These are phyloP conservation scores for Pseudogymnoascus sp. DNA, from an alignment of 2,329 filamentous ascomycete genomes.

Conservation along the genomic window DNA sequence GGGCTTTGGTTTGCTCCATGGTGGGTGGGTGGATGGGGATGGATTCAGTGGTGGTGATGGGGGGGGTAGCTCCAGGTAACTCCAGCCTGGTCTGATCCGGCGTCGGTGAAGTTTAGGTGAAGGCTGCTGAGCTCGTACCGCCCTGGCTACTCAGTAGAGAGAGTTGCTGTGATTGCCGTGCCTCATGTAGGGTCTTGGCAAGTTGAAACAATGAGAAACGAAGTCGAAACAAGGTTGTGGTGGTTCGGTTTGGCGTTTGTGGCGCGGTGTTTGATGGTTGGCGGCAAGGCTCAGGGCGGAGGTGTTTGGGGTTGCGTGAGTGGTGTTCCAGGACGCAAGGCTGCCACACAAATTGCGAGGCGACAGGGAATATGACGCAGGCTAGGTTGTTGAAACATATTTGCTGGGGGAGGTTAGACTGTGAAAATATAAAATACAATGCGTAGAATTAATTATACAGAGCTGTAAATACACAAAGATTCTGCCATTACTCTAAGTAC, in stretches of 20 bases:
- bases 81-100: neutral
- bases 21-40: constrained; percentile 9
- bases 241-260: neutral
- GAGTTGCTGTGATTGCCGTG: neutral
- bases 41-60: constrained; percentile 12
- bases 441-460: neutral
- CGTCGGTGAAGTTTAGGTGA: neutral
- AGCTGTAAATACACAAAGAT: neutral
- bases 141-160: neutral
- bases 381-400: neutral
- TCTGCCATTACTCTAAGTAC: neutral
- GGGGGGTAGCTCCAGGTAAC: constrained; percentile 12
- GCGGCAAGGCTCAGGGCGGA: neutral
- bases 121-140: neutral
- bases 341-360: neutral
- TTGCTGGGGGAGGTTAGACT: neutral
- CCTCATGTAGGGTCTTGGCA: neutral
- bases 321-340: neutral
- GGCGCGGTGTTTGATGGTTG: neutral
- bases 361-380: neutral
- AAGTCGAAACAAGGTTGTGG: neutral
- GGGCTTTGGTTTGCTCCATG: constrained; percentile 68
- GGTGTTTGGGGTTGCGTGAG: neutral
- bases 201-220: neutral
- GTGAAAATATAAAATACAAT: no score